These are phyloP conservation scores for Pseudognaphalium luteoalbum DNA, from an alignment of 129 eudicot species.

Conservation along the genomic window DNA sequence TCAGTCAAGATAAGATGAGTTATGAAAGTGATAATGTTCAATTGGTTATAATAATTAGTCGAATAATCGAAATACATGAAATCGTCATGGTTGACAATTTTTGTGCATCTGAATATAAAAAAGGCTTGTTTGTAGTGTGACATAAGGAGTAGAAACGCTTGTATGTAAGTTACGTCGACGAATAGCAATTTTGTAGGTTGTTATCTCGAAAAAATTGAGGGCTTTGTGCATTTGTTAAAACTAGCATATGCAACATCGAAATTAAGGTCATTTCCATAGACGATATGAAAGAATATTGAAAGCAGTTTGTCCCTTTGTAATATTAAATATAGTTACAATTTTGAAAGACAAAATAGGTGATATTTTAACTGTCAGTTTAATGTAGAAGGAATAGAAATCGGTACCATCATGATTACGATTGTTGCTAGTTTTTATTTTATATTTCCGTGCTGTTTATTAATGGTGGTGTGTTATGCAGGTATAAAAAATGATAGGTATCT, in stretches of 20 bases:
- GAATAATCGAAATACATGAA: neutral
- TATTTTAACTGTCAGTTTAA: neutral
- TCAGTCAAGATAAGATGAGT: neutral
- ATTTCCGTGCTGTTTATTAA: neutral
- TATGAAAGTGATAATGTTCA: neutral
- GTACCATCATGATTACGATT: neutral
- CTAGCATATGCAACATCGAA: neutral
- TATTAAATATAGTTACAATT: neutral
- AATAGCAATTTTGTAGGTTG: neutral
- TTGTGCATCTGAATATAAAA: too few relatives aligned
- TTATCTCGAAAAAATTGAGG: neutral
- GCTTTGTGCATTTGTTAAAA: too few relatives aligned
- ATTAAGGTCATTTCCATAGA: neutral
- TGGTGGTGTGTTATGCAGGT: conserved; percentile 30
- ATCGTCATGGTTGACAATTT: neutral
- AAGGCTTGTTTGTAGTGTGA: neutral
- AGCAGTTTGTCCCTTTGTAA: neutral
- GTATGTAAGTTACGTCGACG: neutral
- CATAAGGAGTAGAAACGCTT: too few relatives aligned
- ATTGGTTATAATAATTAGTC: neutral
- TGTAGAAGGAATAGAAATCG: neutral
- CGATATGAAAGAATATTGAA: neutral
- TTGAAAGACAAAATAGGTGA: neutral
- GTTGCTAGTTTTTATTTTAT: neutral
- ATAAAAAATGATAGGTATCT: conserved; percentile 55